Evolutionary conservation across 768 basidiomycete genomes (phyloP), one percentile per base, ranked within the genome.

Genomic region (Leccinum barrowsii): DNA sequence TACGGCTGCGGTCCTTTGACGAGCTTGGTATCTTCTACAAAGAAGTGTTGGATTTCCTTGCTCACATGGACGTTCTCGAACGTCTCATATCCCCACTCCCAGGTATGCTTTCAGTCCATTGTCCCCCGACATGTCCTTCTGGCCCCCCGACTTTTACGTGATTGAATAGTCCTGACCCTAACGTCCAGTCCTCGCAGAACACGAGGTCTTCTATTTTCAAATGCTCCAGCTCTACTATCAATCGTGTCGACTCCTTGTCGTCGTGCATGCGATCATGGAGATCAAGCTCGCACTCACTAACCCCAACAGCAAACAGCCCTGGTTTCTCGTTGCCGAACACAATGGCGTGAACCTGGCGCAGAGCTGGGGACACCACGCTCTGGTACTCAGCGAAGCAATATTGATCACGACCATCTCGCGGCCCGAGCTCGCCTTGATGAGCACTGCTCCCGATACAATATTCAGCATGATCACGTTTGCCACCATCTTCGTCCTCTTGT

Each of bases 381-480:
- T 80, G 17, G 58, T 69, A 3, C 60, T 72, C 35, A 73, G 79
- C 26, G 77, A 80, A 60, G 67, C 70, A 2, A 68, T 78, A 46
- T 61, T 80, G 51, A 70, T 73, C 46, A 47, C 70, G 3, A 63
- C 71, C 7, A 70, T 80, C 46, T 69, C 75, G 22, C 57, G 70
- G 30, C 59, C 66, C 26, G 75, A 80, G 50, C 56, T 70, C 19
- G 62, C 61, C 0, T 64, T 77, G n/a, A 65, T 80, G 56, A 71
- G 73, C 59, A 69, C 77, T 11, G 73, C 77, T 7, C 78, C 78
- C 2, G 80, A 80, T 64, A 67, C 65, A 42, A 52, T 80, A 26
- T 80, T 76, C 57, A 67, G 67, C 30, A 74, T 81, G 73, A 69
- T 80, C 48, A 67, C 73, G 0, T 77, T 80, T 53, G 76, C 80